Percentiles rank a stretch among this genome's conserved stretches.
phyloP scores from a whole-genome alignment of 805 yeast genomes.

The Starmerella etchellsii region DNA sequence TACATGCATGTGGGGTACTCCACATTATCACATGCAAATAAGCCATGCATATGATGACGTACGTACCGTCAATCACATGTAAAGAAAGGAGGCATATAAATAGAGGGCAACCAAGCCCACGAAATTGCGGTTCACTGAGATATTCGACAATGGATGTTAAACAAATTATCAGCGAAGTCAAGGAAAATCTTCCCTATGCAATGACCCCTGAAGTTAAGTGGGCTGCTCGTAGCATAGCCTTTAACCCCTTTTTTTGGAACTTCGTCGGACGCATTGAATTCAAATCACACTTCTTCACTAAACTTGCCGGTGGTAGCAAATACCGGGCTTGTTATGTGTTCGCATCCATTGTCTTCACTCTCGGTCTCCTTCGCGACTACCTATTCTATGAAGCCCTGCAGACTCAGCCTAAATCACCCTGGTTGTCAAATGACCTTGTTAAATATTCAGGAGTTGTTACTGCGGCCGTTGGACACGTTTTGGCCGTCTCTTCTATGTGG shows the following conservation, averaged over 20 bases:
- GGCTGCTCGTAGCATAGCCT: slow-evolving; percentile 38
- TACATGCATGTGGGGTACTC: too few species aligned
- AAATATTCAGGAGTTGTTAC: slow-evolving; percentile 40
- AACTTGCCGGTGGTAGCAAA: slow-evolving; percentile 51
- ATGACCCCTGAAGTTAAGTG: slow-evolving; percentile 12
- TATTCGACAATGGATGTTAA: neutral
- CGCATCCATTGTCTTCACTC: slow-evolving; percentile 69
- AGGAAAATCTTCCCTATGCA: slow-evolving; percentile 4
- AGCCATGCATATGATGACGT: too few species aligned
- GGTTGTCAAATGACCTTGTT: slow-evolving; percentile 33
- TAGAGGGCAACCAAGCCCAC: too few species aligned
- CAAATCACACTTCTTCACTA: slow-evolving; percentile 62
- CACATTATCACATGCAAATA: too few species aligned
- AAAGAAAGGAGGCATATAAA: too few species aligned
- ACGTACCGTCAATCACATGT: too few species aligned
- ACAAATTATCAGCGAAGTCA: neutral
- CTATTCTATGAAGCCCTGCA: slow-evolving; percentile 55
- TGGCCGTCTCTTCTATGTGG: slow-evolving; percentile 80
- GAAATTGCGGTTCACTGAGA: too few species aligned
- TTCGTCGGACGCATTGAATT: slow-evolving; percentile 79
- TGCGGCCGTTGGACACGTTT: slow-evolving; percentile 61
- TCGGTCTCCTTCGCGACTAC: slow-evolving; percentile 74
- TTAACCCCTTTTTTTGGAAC: slow-evolving; percentile 96
- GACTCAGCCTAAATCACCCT: slow-evolving; percentile 53
- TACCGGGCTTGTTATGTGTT: slow-evolving; percentile 71